A percentile compares a stretch with the other conserved stretches of the same genome.
phyloP scores from a whole-genome alignment of 257 asterid species.

The Perilla frutescens region DNA sequence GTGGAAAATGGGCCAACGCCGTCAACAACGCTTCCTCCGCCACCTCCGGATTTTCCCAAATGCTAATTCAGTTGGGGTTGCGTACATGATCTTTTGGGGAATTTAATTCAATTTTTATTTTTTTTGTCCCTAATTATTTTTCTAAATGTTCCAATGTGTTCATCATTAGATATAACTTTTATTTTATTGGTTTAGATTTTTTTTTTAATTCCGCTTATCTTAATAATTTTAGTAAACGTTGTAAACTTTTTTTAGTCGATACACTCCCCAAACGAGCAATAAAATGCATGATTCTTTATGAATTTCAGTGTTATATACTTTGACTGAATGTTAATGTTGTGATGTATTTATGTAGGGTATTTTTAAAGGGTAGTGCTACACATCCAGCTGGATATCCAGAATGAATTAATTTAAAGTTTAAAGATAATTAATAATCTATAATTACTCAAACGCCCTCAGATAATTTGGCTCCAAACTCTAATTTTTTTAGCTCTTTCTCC shows the following conservation, averaged over 20 bases:
- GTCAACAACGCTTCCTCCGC: slow-evolving; percentile 62
- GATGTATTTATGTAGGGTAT: too few relatives aligned
- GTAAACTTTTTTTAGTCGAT: not conserved
- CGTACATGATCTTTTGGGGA: not conserved
- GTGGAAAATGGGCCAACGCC: slow-evolving; percentile 79
- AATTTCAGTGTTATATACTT: too few relatives aligned
- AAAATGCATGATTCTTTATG: not conserved
- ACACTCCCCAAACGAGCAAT: not conserved
- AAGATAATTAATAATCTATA: too few relatives aligned
- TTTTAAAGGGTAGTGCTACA: too few relatives aligned
- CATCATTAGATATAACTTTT: not conserved
- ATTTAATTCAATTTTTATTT: not conserved
- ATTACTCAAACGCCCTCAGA: too few relatives aligned
- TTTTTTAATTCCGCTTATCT: not conserved
- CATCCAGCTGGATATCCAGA: too few relatives aligned
- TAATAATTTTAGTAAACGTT: slow-evolving; percentile 20
- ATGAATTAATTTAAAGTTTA: too few relatives aligned
- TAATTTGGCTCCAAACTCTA: too few relatives aligned
- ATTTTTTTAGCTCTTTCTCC: too few relatives aligned
- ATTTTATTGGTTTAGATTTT: not conserved
- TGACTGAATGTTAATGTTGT: too few relatives aligned
- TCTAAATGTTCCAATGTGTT: not conserved
- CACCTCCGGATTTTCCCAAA: slow-evolving; percentile 72
- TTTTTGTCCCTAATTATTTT: not conserved
- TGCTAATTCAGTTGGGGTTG: slow-evolving; percentile 38